These are phyloP conservation scores for Mayamaea pseudoterrestris DNA, from an alignment of 108 stramenopile species.

Conservation along the genomic window DNA sequence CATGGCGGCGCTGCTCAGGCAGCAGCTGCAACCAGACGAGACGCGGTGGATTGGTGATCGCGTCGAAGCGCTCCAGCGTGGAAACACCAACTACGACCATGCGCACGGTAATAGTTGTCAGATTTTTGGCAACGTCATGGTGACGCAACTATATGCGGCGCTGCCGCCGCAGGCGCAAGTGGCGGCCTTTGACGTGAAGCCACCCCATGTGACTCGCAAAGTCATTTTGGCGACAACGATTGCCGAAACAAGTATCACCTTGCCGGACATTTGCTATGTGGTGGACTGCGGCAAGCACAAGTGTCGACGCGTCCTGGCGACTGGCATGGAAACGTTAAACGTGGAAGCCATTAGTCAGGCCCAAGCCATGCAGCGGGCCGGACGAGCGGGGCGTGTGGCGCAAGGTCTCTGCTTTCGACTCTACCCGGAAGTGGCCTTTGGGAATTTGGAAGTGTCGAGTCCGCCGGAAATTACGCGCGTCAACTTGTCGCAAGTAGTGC, in stretches of 20 bases:
- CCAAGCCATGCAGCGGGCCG: constrained; percentile 62
- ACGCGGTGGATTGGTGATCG: constrained; percentile 5
- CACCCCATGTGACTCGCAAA: constrained; percentile 57
- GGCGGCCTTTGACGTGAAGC: constrained; percentile 63
- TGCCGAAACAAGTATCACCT: constrained; percentile 95
- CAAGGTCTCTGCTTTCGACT: constrained; percentile 69
- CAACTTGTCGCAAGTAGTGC: constrained; percentile 73
- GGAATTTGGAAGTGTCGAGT: constrained; percentile 33
- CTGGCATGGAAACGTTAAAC: constrained; percentile 73
- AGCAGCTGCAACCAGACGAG: constrained; percentile 38
- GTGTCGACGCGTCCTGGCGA: constrained; percentile 47
- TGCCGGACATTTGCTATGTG: constrained; percentile 88
- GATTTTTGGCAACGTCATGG: constrained; percentile 68
- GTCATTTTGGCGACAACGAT: constrained; percentile 95
- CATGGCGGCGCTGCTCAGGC: constrained; percentile 53
- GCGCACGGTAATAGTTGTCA: constrained; percentile 42
- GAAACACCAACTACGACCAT: constrained; percentile 37
- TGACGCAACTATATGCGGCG: constrained; percentile 68
- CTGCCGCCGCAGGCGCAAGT: constrained; percentile 65
- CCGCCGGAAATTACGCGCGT: constrained; percentile 87
- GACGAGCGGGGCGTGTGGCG: constrained; percentile 67
- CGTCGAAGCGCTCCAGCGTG: not conserved
- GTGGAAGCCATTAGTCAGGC: constrained; percentile 65
- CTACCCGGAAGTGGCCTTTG: constrained; percentile 66
- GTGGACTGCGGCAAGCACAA: constrained; percentile 90